Evolutionary conservation across 345 rosid genomes (phyloP), one percentile per base, ranked within the genome.

Genomic region (Euclidium syriacum): DNA sequence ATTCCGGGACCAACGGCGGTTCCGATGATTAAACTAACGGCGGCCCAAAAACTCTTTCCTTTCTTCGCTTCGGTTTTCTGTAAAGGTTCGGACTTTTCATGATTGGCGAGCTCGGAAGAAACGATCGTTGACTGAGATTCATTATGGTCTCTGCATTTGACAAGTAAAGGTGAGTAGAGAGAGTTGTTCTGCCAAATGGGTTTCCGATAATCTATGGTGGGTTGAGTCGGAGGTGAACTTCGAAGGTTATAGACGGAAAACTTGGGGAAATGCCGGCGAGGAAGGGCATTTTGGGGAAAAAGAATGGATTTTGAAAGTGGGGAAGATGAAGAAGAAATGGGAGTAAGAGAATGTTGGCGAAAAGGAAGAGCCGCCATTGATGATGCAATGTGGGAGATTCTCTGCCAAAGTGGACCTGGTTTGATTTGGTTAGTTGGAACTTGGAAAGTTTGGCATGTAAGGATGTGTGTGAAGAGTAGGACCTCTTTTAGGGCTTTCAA

Each of bases 1-100:
- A 88, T 88, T 15, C 96, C 98, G 8, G 96, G 95, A 30, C 98
- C 96, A 3, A 88, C 96, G 32, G 98, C 96, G 24, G 92, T 88
- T 55, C 98, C 96, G 41, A 91, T 73, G 54, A 91, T 86, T 73
- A 91, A 86, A 77, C 78, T 79, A 47, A 91, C 92, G 51, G 92
- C 96, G 70, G 92, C 96, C 98, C 96, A 91, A 69, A 88, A 91
- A 70, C 73, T 86, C 72, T 81, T 86, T 55, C 74, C 78, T 4
- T 71, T 55, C 1, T 18, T 56, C n/a, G 58, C 36, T 38, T 58
- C 47, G 15, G 35, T 4, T 4, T 64, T 24, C 46, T 22, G 44
- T 39, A 65, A 52, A 59, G 42, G 51, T 53, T 52, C 75, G 33
- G 14, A 8, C 52, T 57, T 58, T 64, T 57, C 77, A 51, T 62